phyloP scores from a whole-genome alignment of 1,284 basidiomycete genomes.

The Ustilago curta region DNA sequence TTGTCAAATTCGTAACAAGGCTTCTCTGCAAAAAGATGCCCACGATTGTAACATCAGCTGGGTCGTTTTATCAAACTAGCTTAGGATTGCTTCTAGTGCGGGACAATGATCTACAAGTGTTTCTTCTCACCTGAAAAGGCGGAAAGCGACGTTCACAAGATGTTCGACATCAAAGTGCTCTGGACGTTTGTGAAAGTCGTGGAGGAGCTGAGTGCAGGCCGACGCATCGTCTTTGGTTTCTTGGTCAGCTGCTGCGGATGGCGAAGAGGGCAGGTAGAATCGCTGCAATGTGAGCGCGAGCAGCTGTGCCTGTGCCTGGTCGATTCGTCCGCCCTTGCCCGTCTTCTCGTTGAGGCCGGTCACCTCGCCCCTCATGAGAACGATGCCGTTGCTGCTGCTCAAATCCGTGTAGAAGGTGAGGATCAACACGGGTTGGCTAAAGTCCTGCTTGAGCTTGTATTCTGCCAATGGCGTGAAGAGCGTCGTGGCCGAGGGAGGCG shows the following conservation, averaged over 20 bases:
- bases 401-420: constrained; percentile 94
- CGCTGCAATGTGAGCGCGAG: constrained; percentile 62
- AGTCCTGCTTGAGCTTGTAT: constrained; percentile 87
- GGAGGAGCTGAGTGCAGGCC: constrained; percentile 53
- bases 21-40: background rate
- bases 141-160: constrained; percentile 56
- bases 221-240: constrained; percentile 27
- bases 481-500: constrained; percentile 68
- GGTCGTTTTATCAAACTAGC: too few relatives aligned
- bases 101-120: background rate
- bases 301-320: constrained; percentile 62
- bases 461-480: constrained; percentile 94
- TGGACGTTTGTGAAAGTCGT: constrained; percentile 58
- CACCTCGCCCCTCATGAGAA: constrained; percentile 92
- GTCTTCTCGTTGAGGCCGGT: constrained; percentile 73
- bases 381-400: constrained; percentile 80
- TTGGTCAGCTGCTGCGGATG: background rate
- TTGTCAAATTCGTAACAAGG: too few relatives aligned
- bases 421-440: constrained; percentile 90
- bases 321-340: constrained; percentile 72
- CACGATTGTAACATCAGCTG: background rate
- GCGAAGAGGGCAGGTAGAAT: constrained; percentile 58
- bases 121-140: constrained; percentile 13
- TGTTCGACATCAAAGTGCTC: constrained; percentile 56
- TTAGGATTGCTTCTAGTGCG: background rate